A percentile compares a stretch with the other conserved stretches of the same genome.
These are phyloP conservation scores for Pichia kudriavzevii DNA, from an alignment of 1,139 yeast genomes.

Conservation along the genomic window DNA sequence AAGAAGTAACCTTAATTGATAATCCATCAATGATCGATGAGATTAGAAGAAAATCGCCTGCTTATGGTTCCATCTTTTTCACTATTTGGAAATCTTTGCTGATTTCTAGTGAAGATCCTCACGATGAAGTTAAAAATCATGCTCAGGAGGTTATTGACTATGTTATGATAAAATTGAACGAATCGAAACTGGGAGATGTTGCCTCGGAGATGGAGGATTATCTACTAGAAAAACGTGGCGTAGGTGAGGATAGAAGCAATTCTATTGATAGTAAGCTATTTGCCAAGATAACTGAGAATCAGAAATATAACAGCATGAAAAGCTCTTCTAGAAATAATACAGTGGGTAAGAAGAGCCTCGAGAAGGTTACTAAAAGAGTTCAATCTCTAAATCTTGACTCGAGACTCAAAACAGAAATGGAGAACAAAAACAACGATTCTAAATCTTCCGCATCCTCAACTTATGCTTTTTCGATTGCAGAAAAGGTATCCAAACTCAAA, in stretches of 20 bases:
- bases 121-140: conserved; percentile 64
- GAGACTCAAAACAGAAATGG: conserved; percentile 4
- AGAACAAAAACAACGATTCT: conserved; percentile 4
- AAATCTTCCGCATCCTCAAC: conserved; percentile 32
- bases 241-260: conserved; percentile 3
- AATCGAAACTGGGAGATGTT: conserved; percentile 53
- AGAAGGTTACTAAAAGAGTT: conserved; percentile 15
- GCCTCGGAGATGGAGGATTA: conserved; percentile 62
- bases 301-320: conserved; percentile 1
- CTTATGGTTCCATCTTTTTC: conserved; percentile 81
- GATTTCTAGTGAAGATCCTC: conserved; percentile 83
- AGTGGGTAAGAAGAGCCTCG: not conserved
- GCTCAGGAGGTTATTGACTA: conserved; percentile 75
- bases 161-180: conserved; percentile 57
- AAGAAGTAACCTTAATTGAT: conserved; percentile 64
- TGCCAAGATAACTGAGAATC: conserved; percentile 1
- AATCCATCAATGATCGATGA: conserved; percentile 53
- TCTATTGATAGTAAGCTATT: conserved; percentile 1
- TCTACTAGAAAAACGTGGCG: conserved; percentile 40
- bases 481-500: conserved; percentile 37
- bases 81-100: conserved; percentile 84
- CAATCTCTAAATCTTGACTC: conserved; percentile 21
- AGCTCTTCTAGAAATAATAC: not conserved
- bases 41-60: conserved; percentile 55
- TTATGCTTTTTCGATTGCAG: conserved; percentile 21